Base-by-base conservation (phyloP, 1,284 basidiomycete genomes). In the Xerocomus nothofagi region DNA sequence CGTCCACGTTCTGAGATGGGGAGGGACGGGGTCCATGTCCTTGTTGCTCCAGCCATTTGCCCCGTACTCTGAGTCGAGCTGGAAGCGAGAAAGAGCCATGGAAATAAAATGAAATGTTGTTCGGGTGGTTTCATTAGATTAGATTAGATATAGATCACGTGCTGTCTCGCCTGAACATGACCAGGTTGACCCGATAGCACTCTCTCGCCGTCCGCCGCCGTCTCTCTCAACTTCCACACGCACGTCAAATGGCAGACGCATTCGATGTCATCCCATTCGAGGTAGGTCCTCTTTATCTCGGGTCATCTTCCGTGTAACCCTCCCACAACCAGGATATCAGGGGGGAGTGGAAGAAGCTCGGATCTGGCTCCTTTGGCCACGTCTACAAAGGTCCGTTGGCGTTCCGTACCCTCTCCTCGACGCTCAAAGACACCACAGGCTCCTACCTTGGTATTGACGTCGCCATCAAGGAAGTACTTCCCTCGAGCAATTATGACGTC, bases 391-490 rank as follows among this genome's bases (percentile, higher is more conserved):
- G 92, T 88, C 44, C 38, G 66, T 61, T 27, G 9, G 6, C 24
- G 15, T 27, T 47, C 36, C 18, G 12, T 12, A 12, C n/a, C 7
- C 8, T 14, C 6, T 26, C 18, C 10, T 20, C 42, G 18, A 15
- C 5, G 15, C 51, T 62, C 44, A 57, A 44, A 40, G 10, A 39
- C 2, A 18, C 17, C 42, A 39, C 60, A 92, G 93, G 90, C 3
- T 82, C 76, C 23, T 98, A 98, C 72, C 82, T 98, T 23, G 95
- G 94, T 4, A 91, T 97, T 57, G 92, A 96, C 59, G 92, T 98
- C 24, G 94, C 94, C 31, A 92, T 98, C 72, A 98, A 98, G 72
- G 94, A 96, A 72, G 91, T 97, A 3, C 77, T 94, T 3, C 91
- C 92, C 0, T 93, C 88, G 14, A 90, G 75, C 14, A 89, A 89